A percentile compares a stretch with the other conserved stretches of the same genome.
phyloP scores from a whole-genome alignment of 345 rosid species.

The Linum trigynum region DNA sequence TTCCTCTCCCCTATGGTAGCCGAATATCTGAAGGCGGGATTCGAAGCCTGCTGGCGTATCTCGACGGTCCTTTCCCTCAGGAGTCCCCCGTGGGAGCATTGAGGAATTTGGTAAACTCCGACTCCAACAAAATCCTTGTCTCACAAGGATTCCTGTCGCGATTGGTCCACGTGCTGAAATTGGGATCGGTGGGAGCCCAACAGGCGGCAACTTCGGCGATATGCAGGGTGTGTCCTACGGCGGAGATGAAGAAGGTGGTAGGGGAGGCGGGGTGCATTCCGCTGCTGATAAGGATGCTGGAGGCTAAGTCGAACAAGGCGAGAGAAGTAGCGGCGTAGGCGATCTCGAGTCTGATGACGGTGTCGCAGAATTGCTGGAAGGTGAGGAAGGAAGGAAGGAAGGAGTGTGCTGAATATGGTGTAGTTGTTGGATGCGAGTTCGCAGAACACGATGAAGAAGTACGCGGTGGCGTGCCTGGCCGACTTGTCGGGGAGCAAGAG shows the following conservation, averaged over 20 bases:
- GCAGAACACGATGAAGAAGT: conserved; percentile 74
- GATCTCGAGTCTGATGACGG: conserved; percentile 52
- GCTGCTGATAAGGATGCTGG: conserved; percentile 53
- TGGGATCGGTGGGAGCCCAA: conserved; percentile 75
- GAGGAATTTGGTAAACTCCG: conserved; percentile 56
- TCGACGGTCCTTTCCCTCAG: conserved; percentile 78
- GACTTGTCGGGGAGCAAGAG: conserved; percentile 70
- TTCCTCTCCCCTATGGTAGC: too few relatives aligned
- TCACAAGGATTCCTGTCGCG: conserved; percentile 46
- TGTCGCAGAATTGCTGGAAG: conserved; percentile 59
- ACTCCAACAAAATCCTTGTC: conserved; percentile 40
- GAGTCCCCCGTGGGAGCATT: conserved; percentile 76
- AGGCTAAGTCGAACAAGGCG: conserved; percentile 46
- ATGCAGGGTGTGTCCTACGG: conserved; percentile 46
- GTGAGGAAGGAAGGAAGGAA: conserved; percentile 47
- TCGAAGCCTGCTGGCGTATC: conserved; percentile 48
- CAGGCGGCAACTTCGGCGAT: conserved; percentile 80
- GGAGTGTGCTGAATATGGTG: conserved; percentile 70
- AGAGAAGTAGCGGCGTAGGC: conserved; percentile 79
- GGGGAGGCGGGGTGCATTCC: conserved; percentile 88
- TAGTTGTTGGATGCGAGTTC: conserved; percentile 79
- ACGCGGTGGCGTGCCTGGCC: conserved; percentile 57
- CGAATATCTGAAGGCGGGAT: conserved; percentile 62
- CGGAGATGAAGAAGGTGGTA: conserved; percentile 55
- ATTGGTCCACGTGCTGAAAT: conserved; percentile 66